These are phyloP conservation scores for Iris macrosiphon DNA, from an alignment of 106 monocot species.

Conservation along the genomic window DNA sequence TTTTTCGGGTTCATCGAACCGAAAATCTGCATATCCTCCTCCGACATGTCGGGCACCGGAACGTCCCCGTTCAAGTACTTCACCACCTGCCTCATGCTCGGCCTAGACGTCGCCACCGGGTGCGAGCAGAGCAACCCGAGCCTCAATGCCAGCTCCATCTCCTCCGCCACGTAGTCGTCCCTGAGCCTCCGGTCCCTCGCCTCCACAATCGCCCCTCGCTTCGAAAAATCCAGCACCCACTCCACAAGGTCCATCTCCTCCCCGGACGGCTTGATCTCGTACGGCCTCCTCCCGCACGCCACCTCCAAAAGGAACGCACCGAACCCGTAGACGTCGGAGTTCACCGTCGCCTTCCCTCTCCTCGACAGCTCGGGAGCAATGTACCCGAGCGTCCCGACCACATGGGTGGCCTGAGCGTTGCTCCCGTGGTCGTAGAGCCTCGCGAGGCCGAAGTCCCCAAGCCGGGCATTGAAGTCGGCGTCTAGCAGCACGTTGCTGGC, in stretches of 20 bases:
- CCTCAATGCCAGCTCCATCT: slow-evolving; percentile 12
- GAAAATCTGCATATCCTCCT: slow-evolving; percentile 1
- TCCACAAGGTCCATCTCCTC: slow-evolving; percentile 8
- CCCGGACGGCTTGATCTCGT: slow-evolving; percentile 5
- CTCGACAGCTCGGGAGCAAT: slow-evolving; percentile 16
- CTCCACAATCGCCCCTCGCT: slow-evolving; percentile 2
- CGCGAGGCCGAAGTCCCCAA: slow-evolving; percentile 21
- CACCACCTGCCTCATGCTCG: slow-evolving; percentile 22
- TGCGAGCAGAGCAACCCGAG: slow-evolving; percentile 19
- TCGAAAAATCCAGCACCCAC: slow-evolving; percentile 12
- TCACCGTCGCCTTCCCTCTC: slow-evolving; percentile 9
- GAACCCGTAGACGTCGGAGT: slow-evolving; percentile 15
- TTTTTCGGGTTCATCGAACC: slow-evolving; percentile 5
- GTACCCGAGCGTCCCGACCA: slow-evolving; percentile 19
- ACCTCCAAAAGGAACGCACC: slow-evolving; percentile 25
- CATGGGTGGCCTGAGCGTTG: slow-evolving; percentile 18
- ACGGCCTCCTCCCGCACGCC: slow-evolving; percentile 18
- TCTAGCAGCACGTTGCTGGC: slow-evolving; percentile 32
- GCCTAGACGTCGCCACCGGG: slow-evolving; percentile 10
- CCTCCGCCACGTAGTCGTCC: background rate
- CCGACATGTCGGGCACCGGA: slow-evolving; percentile 1
- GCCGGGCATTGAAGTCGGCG: slow-evolving; percentile 9
- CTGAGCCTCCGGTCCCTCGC: slow-evolving; percentile 9
- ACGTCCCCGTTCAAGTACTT: slow-evolving; percentile 15
- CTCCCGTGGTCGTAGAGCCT: slow-evolving; percentile 19